phyloP scores from a whole-genome alignment of 2,329 filamentous ascomycete genomes.

The Penicillium aurantiogriseum region DNA sequence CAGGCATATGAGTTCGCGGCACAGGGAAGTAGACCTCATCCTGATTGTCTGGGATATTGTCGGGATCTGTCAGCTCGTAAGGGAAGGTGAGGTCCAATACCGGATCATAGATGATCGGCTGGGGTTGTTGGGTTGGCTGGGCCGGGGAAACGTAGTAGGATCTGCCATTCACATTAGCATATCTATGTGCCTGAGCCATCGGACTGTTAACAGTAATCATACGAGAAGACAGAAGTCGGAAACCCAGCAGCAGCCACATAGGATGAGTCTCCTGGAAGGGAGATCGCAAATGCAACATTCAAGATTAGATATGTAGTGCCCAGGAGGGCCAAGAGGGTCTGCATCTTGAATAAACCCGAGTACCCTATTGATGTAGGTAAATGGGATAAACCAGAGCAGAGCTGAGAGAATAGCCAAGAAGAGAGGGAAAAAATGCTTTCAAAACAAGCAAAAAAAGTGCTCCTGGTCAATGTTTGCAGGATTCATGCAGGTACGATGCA shows the following conservation, averaged over 20 bases:
- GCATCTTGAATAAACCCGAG: constrained; percentile 5
- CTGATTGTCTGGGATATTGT: constrained; percentile 50
- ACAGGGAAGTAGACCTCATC: constrained; percentile 54
- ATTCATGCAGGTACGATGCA: neutral
- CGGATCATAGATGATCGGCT: constrained; percentile 55
- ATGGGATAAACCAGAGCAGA: neutral
- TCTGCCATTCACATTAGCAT: constrained; percentile 18
- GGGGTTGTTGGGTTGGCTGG: constrained; percentile 50
- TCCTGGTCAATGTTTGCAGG: neutral
- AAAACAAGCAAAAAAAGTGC: neutral
- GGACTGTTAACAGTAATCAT: neutral
- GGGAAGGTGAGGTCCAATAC: constrained; percentile 56
- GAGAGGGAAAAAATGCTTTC: neutral
- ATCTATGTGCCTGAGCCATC: neutral
- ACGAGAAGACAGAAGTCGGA: constrained; percentile 52
- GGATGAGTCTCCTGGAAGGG: constrained; percentile 23
- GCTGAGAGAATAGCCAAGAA: neutral
- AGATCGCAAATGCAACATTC: constrained; percentile 3
- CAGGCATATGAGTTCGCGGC: constrained; percentile 48
- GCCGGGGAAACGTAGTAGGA: constrained; percentile 49
- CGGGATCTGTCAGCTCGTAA: constrained; percentile 55
- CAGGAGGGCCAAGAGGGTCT: constrained; percentile 8
- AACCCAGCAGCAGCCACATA: constrained; percentile 46
- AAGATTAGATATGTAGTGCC: neutral
- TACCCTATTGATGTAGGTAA: neutral